Percentiles rank a stretch among this genome's conserved stretches.
Evolutionary conservation across 495 filamentous ascomycete genomes (phyloP).

Genomic region (Amphirosellinia nigrospora): DNA sequence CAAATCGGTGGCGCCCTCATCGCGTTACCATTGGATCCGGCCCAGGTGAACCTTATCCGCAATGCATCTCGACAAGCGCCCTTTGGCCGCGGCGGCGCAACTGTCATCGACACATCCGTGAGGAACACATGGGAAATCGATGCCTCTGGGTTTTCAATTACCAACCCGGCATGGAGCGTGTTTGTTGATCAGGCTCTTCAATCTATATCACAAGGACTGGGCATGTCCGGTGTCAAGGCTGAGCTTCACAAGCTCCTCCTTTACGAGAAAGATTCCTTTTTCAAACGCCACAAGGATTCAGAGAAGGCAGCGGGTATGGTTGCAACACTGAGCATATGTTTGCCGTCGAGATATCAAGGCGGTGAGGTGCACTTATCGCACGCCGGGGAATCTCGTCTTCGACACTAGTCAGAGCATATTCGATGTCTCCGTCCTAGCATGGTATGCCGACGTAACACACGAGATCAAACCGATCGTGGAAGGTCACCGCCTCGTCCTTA

Average conservation of each 20-base stretch:
- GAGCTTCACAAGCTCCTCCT: slow-evolving; percentile 49
- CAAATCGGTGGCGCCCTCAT: slow-evolving; percentile 42
- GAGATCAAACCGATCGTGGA: slow-evolving; percentile 52
- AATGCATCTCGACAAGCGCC: slow-evolving; percentile 45
- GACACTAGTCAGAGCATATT: slow-evolving; percentile 41
- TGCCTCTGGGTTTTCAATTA: slow-evolving; percentile 43
- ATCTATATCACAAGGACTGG: background rate
- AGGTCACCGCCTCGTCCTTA: slow-evolving; percentile 55
- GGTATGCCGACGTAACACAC: slow-evolving; percentile 58
- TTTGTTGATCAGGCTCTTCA: background rate
- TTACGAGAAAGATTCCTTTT: slow-evolving; percentile 60
- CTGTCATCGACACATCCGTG: slow-evolving; percentile 49
- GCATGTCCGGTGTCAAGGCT: background rate
- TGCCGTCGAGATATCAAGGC: slow-evolving; percentile 57
- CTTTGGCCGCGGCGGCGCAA: slow-evolving; percentile 51
- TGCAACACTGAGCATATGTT: slow-evolving; percentile 53
- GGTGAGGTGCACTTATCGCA: slow-evolving; percentile 49
- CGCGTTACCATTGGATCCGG: slow-evolving; percentile 44
- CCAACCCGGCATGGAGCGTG: slow-evolving; percentile 46
- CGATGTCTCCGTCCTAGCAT: slow-evolving; percentile 48
- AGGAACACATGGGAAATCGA: slow-evolving; percentile 57
- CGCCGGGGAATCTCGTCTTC: slow-evolving; percentile 32
- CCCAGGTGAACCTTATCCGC: slow-evolving; percentile 35
- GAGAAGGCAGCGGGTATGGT: slow-evolving; percentile 60
- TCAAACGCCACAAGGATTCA: slow-evolving; percentile 58